A percentile compares a stretch with the other conserved stretches of the same genome.
Evolutionary conservation across 2,329 filamentous ascomycete genomes (phyloP).

Genomic region (Diaporthe humulicola): DNA sequence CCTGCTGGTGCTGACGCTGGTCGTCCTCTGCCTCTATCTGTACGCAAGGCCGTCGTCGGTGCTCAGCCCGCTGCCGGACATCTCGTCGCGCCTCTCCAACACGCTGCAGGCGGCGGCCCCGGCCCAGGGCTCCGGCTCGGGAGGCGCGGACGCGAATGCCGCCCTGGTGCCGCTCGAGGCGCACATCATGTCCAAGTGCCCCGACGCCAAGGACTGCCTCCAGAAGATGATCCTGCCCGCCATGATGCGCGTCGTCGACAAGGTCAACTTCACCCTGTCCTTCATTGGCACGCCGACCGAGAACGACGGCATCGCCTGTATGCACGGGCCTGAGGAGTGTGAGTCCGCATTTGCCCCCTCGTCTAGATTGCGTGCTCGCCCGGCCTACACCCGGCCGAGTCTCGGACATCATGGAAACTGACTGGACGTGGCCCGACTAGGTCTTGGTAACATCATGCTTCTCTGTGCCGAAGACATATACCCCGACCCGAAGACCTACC

Average conservation of each 20-base stretch:
- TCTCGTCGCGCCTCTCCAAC: constrained; percentile 32
- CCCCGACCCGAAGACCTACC: constrained; percentile 85
- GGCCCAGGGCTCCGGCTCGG: neutral
- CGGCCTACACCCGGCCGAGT: neutral
- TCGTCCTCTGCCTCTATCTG: constrained; percentile 37
- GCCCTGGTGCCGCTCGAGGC: constrained; percentile 83
- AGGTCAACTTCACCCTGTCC: constrained; percentile 91
- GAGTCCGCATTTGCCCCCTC: constrained; percentile 39
- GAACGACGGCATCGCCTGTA: constrained; percentile 88
- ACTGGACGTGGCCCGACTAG: constrained; percentile 42
- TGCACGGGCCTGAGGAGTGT: constrained; percentile 89
- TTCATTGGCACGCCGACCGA: constrained; percentile 87
- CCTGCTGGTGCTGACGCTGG: constrained; percentile 32
- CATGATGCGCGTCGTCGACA: constrained; percentile 85
- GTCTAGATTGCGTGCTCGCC: neutral
- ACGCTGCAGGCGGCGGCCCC: constrained; percentile 22
- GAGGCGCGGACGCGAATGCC: constrained; percentile 23
- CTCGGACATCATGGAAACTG: constrained; percentile 4
- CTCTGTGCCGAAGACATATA: constrained; percentile 89
- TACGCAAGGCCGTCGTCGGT: constrained; percentile 32
- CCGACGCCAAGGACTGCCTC: constrained; percentile 89
- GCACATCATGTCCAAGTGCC: constrained; percentile 98
- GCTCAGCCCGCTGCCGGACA: constrained; percentile 38
- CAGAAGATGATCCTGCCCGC: constrained; percentile 84
- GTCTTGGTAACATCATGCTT: constrained; percentile 93